Evolutionary conservation across 116 monocot genomes (phyloP).

Genomic region (Posidonia oceanica): DNA sequence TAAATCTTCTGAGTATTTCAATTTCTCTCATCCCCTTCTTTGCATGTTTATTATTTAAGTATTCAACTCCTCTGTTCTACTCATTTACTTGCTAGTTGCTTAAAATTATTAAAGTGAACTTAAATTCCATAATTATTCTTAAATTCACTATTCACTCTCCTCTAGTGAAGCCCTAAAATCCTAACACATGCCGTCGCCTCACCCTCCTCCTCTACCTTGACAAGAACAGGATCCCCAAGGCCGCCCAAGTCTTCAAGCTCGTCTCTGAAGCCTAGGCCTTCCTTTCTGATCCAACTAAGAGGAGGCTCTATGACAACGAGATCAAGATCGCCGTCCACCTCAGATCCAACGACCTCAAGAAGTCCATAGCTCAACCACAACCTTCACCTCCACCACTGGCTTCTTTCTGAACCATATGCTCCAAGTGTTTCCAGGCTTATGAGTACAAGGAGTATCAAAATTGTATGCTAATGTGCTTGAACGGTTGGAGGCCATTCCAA

Average conservation of each 20-base stretch:
- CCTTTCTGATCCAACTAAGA: slow-evolving; percentile 10
- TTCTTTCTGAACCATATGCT: slow-evolving; percentile 10
- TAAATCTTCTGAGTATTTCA: no score
- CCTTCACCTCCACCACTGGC: no score
- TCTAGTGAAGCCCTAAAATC: no score
- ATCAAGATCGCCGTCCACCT: no score
- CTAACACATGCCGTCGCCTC: slow-evolving; percentile 46
- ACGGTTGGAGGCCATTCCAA: slow-evolving; percentile 32
- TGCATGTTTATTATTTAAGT: no score
- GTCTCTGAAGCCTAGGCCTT: slow-evolving; percentile 46
- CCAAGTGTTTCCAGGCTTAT: slow-evolving; percentile 49
- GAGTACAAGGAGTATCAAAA: slow-evolving; percentile 35
- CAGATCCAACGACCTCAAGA: not conserved
- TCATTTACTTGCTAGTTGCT: no score
- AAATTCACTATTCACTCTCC: no score
- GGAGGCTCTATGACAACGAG: no score
- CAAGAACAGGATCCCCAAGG: slow-evolving; percentile 19
- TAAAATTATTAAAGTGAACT: no score
- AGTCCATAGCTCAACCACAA: not conserved
- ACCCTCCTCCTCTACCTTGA: slow-evolving; percentile 58
- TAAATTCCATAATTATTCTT: no score
- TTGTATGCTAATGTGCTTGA: slow-evolving; percentile 34
- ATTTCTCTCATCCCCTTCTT: no score
- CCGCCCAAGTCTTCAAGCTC: slow-evolving; percentile 35
- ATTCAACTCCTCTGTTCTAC: no score